These are phyloP conservation scores for Patellaria atrata DNA, from an alignment of 495 filamentous ascomycete species.

Conservation along the genomic window DNA sequence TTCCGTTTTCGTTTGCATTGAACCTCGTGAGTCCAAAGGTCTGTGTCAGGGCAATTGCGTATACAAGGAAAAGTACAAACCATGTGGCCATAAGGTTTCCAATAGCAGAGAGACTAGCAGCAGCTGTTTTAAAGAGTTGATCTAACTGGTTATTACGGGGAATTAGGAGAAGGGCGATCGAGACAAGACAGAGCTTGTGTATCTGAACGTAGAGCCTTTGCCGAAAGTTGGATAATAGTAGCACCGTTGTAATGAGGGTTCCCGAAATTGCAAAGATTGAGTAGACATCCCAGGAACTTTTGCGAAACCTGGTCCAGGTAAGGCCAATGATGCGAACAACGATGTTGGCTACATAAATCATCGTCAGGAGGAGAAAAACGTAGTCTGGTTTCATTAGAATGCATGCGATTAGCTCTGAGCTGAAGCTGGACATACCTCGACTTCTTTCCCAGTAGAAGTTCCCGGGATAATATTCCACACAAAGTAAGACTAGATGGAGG, in stretches of 20 bases:
- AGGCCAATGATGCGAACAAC: constrained; percentile 73
- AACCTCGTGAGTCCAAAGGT: constrained; percentile 93
- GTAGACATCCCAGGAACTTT: constrained; percentile 92
- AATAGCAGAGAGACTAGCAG: constrained; percentile 83
- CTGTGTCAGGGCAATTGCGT: constrained; percentile 91
- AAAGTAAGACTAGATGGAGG: constrained; percentile 67
- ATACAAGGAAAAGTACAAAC: constrained; percentile 92
- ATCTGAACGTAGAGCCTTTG: constrained; percentile 54
- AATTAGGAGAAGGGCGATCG: constrained; percentile 81
- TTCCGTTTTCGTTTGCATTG: constrained; percentile 52
- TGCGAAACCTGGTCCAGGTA: constrained; percentile 82
- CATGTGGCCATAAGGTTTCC: constrained; percentile 89
- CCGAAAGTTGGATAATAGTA: constrained; percentile 43
- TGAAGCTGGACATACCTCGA: constrained; percentile 34
- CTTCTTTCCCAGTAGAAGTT: constrained; percentile 45
- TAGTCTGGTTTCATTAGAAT: constrained; percentile 32
- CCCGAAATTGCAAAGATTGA: constrained; percentile 76
- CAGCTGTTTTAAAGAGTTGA: constrained; percentile 97
- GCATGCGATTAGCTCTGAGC: constrained; percentile 1
- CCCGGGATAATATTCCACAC: constrained; percentile 75
- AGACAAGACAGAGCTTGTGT: constrained; percentile 88
- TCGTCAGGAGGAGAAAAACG: constrained; percentile 70
- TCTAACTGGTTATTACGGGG: constrained; percentile 95
- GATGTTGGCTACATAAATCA: constrained; percentile 77
- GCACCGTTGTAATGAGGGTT: constrained; percentile 59